A percentile compares a stretch with the other conserved stretches of the same genome.
phyloP scores from a whole-genome alignment of 495 filamentous ascomycete genomes.

The Amniculicola lignicola region DNA sequence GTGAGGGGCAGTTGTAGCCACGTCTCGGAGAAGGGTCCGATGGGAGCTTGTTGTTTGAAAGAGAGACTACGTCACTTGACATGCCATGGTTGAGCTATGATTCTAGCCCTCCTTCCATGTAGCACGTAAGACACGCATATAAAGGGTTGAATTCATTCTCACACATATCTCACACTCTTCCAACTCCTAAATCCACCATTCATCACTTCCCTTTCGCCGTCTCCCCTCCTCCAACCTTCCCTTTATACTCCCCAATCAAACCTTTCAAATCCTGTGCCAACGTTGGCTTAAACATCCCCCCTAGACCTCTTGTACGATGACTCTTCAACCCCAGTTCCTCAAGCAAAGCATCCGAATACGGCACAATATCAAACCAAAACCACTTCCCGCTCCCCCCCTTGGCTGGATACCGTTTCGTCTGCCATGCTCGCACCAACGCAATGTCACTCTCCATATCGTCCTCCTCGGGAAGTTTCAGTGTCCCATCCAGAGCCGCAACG shows the following conservation, averaged over 20 bases:
- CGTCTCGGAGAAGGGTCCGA: too few relatives aligned
- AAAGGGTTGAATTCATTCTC: too few relatives aligned
- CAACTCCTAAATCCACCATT: too few relatives aligned
- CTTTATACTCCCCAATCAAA: constrained; percentile 37
- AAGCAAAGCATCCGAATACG: constrained; percentile 40
- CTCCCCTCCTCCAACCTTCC: background rate
- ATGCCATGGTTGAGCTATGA: too few relatives aligned
- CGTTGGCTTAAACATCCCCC: constrained; percentile 34
- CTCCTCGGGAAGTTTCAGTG: constrained; percentile 34
- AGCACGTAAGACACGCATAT: too few relatives aligned
- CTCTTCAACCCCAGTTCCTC: constrained; percentile 37
- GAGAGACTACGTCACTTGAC: too few relatives aligned
- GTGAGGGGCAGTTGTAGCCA: too few relatives aligned
- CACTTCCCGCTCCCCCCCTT: constrained; percentile 43
- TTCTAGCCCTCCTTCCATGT: too few relatives aligned
- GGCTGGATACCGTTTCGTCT: constrained; percentile 41
- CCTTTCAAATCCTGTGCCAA: constrained; percentile 36
- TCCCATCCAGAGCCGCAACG: constrained; percentile 44
- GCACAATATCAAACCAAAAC: constrained; percentile 41
- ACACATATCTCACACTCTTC: too few relatives aligned
- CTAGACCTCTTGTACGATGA: constrained; percentile 36
- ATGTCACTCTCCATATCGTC: constrained; percentile 39
- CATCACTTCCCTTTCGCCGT: too few relatives aligned
- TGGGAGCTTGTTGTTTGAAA: too few relatives aligned
- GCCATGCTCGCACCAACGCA: constrained; percentile 41